Evolutionary conservation across 2,329 filamentous ascomycete genomes (phyloP).

Genomic region (Sclerotinia spermophila): DNA sequence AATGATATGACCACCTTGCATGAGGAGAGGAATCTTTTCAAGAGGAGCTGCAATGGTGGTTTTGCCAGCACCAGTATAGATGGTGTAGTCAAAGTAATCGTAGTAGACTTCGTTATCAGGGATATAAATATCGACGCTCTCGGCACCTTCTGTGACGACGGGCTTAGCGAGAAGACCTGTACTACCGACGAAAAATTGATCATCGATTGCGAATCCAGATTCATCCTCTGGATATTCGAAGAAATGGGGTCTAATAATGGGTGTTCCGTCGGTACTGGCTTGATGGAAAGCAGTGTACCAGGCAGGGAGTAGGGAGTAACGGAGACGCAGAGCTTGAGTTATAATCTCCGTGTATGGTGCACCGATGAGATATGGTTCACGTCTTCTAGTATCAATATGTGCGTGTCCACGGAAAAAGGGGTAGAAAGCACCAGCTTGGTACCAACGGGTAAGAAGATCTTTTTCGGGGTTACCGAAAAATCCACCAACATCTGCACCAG

Average conservation of each 20-base stretch:
- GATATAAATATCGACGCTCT: slow-evolving; percentile 75
- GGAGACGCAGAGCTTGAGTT: slow-evolving; percentile 78
- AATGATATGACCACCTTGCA: slow-evolving; percentile 91
- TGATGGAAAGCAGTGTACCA: slow-evolving; percentile 98
- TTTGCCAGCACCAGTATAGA: slow-evolving; percentile 67
- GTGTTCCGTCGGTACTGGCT: slow-evolving; percentile 75
- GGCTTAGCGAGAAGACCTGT: slow-evolving; percentile 93
- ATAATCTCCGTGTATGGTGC: slow-evolving; percentile 85
- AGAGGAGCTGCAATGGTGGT: slow-evolving; percentile 70
- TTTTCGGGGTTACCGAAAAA: slow-evolving; percentile 97
- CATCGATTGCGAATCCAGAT: slow-evolving; percentile 80
- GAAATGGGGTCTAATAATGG: slow-evolving; percentile 88
- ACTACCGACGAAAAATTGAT: slow-evolving; percentile 86
- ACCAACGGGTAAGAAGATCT: slow-evolving; percentile 90
- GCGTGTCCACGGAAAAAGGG: slow-evolving; percentile 97
- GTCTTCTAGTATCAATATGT: slow-evolving; percentile 90
- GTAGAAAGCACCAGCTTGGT: slow-evolving; percentile 94
- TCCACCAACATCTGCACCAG: slow-evolving; percentile 91
- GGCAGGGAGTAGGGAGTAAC: slow-evolving; percentile 83
- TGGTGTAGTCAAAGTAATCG: slow-evolving; percentile 87
- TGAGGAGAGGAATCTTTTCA: slow-evolving; percentile 82
- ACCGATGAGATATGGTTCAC: slow-evolving; percentile 85
- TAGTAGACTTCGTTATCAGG: slow-evolving; percentile 89
- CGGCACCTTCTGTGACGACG: slow-evolving; percentile 72
- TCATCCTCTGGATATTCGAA: slow-evolving; percentile 88